A percentile compares a stretch with the other conserved stretches of the same genome.
These are phyloP conservation scores for Dactylonectria macrodidyma DNA, from an alignment of 2,329 filamentous ascomycete genomes.

Conservation along the genomic window DNA sequence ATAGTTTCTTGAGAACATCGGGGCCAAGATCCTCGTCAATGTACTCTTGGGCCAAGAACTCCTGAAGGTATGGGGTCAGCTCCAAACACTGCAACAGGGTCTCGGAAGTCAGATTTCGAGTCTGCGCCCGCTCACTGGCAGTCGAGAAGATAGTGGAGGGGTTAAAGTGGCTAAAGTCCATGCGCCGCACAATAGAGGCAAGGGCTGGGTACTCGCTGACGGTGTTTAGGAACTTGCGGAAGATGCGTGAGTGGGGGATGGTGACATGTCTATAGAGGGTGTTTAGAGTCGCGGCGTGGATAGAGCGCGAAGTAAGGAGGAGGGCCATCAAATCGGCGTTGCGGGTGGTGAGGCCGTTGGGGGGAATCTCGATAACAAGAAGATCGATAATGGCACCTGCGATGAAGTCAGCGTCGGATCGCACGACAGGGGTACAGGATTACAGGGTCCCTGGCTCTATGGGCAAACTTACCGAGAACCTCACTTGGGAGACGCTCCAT, in stretches of 20 bases:
- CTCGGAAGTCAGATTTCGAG: conserved; percentile 81
- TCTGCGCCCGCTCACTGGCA: conserved; percentile 80
- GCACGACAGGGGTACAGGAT: conserved; percentile 32
- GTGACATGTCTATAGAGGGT: conserved; percentile 86
- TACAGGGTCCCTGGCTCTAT: conserved; percentile 20
- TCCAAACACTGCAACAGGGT: conserved; percentile 81
- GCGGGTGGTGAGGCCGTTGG: conserved; percentile 80
- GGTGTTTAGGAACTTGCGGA: conserved; percentile 84
- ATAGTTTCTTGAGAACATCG: conserved; percentile 79
- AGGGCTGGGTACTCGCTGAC: conserved; percentile 76
- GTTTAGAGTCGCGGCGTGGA: conserved; percentile 80
- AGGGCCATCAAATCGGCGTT: conserved; percentile 85
- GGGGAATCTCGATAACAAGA: conserved; percentile 80
- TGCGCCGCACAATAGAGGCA: conserved; percentile 81
- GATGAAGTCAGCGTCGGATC: conserved; percentile 40
- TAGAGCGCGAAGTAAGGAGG: conserved; percentile 80
- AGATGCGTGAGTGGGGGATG: conserved; percentile 86
- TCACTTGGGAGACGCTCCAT: conserved; percentile 80
- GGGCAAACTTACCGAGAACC: conserved; percentile 73
- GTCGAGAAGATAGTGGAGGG: conserved; percentile 83
- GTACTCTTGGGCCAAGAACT: conserved; percentile 86
- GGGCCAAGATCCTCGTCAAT: conserved; percentile 81
- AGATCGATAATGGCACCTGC: conserved; percentile 81
- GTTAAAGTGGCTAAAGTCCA: conserved; percentile 91
- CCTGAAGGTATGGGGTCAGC: conserved; percentile 80